Evolutionary conservation across 257 asterid species (phyloP), one percentile per base, ranked within the genome.

Genomic region (Anisodus acutangulus): DNA sequence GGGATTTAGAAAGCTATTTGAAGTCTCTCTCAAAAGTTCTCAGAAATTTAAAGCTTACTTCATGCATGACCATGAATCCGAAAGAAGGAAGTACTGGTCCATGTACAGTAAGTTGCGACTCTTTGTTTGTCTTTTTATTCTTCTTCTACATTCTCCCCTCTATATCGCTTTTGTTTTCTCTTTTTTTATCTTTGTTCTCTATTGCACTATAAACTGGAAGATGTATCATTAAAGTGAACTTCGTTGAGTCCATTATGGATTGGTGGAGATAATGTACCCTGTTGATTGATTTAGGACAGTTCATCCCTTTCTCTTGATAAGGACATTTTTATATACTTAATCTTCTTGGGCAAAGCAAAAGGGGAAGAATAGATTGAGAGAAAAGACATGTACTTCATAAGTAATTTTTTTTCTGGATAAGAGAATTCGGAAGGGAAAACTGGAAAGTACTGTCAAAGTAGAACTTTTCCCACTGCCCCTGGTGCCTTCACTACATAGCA

Each of bases 1-100:
- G 99, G 99, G 99, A 97, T 89, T 89, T 97, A 89, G 90, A 95
- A 74, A 95, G 98, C 91, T 97, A 89, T 89, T 86, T 97, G 82
- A 97, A 93, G 91, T 95, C 97, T 86, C 97, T 97, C 69, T 95
- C 99, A 63, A 95, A 94, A 89, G 97, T 87, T 85, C 97, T 97
- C 84, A 95, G 92, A 86, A 90, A 94, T 84, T 91, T 97, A 88
- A 93, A 92, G 84, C 83, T 91, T 83, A 91, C 95, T 88, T 91
- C 99, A 22, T 91, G 97, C 83, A 84, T 83, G 91, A 67, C 93
- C 79, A 83, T 86, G 76, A 94, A 94, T 84, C 68, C 91, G 26
- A 97, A 97, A 90, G 99, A 97, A 85, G 98, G 98, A 90, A 97
- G 90, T 90, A 88, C 93, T 57, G 95, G 96, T 78, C 95, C 97